A percentile compares a stretch with the other conserved stretches of the same genome.
Conservation (phyloP, 73 alveolate genomes). For the Paramecium pentaurelia region DNA sequence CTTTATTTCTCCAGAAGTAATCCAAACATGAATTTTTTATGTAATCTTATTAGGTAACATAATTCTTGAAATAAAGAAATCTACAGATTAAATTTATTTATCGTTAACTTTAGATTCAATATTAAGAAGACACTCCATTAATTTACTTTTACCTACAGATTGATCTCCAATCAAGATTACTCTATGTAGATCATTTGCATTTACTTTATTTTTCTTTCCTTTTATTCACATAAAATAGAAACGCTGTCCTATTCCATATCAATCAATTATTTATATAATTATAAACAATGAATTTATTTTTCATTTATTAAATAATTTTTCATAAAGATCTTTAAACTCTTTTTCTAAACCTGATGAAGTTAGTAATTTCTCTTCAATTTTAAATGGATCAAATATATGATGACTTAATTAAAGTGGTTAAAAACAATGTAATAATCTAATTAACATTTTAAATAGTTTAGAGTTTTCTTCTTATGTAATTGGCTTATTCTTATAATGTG, state of each 20-base stretch:
- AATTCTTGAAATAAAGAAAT: slow-evolving; percentile 7
- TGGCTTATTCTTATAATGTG: neutral
- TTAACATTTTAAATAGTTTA: neutral
- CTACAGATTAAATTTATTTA: slow-evolving; percentile 30
- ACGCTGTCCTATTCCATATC: slow-evolving; percentile 15
- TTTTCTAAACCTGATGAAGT: neutral
- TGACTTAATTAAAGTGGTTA: neutral
- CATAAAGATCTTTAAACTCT: neutral
- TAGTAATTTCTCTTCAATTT: neutral
- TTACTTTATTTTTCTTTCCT: slow-evolving; percentile 6
- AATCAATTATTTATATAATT: neutral
- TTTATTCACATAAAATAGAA: neutral
- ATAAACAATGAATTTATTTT: neutral
- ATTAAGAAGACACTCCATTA: slow-evolving; percentile 16
- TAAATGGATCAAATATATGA: neutral
- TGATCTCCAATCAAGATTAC: slow-evolving; percentile 46
- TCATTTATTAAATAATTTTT: neutral
- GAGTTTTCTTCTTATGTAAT: neutral
- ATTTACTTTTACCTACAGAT: slow-evolving; percentile 10
- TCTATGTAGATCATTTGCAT: neutral
- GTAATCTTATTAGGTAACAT: neutral
- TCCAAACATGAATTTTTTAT: slow-evolving; percentile 43
- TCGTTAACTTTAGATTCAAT: slow-evolving; percentile 42
- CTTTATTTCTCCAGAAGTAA: slow-evolving; percentile 46
- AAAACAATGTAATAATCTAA: neutral